phyloP scores from a whole-genome alignment of 345 rosid species.

The Acer yangbiense region DNA sequence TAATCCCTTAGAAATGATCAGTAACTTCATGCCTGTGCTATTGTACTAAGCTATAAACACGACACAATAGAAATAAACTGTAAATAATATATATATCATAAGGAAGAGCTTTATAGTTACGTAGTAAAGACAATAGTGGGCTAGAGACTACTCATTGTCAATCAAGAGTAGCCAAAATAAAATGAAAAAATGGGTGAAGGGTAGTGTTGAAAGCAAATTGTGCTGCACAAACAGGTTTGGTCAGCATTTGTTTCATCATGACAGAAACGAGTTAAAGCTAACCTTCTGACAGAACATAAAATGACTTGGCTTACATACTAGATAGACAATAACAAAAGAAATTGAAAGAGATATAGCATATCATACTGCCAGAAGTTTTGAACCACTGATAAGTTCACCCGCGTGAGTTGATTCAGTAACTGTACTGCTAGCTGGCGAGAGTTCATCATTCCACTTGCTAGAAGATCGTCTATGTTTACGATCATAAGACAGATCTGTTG shows the following conservation, averaged over 20 bases:
- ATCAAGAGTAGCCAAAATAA: background rate
- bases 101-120: background rate
- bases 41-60: background rate
- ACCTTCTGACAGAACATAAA: background rate
- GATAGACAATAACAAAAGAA: background rate
- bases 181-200: background rate
- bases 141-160: background rate
- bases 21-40: background rate
- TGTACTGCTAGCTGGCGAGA: conserved; percentile 64
- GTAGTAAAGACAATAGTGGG: background rate
- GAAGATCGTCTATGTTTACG: conserved; percentile 67
- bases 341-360: conserved; percentile 14
- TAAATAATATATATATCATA: background rate
- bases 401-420: conserved; percentile 71
- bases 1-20: background rate
- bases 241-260: background rate
- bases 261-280: background rate
- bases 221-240: background rate
- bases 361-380: conserved; percentile 49
- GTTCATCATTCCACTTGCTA: conserved; percentile 80
- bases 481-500: conserved; percentile 57
- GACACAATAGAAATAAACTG: background rate
- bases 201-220: background rate
- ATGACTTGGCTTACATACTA: background rate
- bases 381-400: conserved; percentile 53